These are phyloP conservation scores for Malus hybrid DNA, from an alignment of 331 rosid species.

Conservation along the genomic window DNA sequence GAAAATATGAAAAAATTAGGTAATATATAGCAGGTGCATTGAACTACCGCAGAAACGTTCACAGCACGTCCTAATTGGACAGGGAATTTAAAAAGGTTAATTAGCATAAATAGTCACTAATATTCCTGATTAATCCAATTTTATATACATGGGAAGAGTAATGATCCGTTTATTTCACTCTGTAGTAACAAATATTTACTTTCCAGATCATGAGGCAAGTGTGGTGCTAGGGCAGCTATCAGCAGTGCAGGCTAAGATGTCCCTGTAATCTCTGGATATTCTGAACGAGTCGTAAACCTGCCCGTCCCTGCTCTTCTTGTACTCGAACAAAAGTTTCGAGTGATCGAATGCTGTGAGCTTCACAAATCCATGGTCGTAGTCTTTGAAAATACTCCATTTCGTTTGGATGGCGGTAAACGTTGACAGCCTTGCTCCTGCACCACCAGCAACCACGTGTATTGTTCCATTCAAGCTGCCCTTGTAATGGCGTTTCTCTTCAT, in stretches of 20 bases:
- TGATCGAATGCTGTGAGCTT: constrained; percentile 60
- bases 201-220: constrained; percentile 27
- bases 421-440: constrained; percentile 61
- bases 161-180: not conserved
- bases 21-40: not conserved
- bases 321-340: constrained; percentile 65
- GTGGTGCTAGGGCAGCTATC: constrained; percentile 54
- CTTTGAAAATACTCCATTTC: constrained; percentile 59
- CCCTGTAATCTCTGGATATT: constrained; percentile 55
- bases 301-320: constrained; percentile 74
- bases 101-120: not conserved
- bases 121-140: not conserved
- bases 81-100: not conserved
- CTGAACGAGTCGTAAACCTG: constrained; percentile 57
- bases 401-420: constrained; percentile 55
- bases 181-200: not conserved
- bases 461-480: constrained; percentile 63
- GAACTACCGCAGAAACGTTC: not conserved
- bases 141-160: not conserved
- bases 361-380: constrained; percentile 54
- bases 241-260: constrained; percentile 63
- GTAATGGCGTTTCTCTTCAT: constrained; percentile 49
- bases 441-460: constrained; percentile 72
- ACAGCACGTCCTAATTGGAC: not conserved
- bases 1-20: not conserved